A percentile compares a stretch with the other conserved stretches of the same genome.
Evolutionary conservation across 805 yeast species (phyloP).

Genomic region (Lachancea cidri): DNA sequence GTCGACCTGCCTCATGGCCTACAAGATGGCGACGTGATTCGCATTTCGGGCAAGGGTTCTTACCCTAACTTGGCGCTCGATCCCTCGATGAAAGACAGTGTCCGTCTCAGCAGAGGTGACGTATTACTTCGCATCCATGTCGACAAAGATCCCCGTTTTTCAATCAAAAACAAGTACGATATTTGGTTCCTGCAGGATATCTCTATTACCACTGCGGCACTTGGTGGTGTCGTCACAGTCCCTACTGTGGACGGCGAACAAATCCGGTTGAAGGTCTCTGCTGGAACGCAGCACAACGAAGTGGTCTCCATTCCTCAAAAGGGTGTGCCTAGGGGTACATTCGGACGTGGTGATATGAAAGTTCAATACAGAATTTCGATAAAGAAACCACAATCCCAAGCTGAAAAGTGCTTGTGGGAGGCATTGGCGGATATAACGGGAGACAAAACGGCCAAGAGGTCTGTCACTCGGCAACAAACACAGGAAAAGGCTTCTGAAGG

Average conservation of each 20-base stretch:
- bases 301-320: conserved; percentile 71
- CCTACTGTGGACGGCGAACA: conserved; percentile 83
- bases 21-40: conserved; percentile 76
- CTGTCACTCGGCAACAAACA: conserved; percentile 20
- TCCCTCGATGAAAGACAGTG: conserved; percentile 41
- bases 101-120: conserved; percentile 76
- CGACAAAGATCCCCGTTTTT: conserved; percentile 64
- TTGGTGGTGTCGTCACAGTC: conserved; percentile 87
- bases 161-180: conserved; percentile 55
- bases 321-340: conserved; percentile 71
- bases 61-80: conserved; percentile 76
- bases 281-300: conserved; percentile 79
- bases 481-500: conserved; percentile 1
- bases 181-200: conserved; percentile 61
- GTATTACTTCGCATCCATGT: conserved; percentile 78
- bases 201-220: conserved; percentile 92
- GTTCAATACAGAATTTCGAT: conserved; percentile 69
- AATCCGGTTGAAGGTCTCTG: conserved; percentile 71
- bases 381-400: conserved; percentile 69
- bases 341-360: conserved; percentile 73
- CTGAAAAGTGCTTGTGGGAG: conserved; percentile 85
- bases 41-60: conserved; percentile 87
- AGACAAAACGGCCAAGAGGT: conserved; percentile 72
- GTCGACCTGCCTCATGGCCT: conserved; percentile 88
- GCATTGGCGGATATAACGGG: conserved; percentile 89